Evolutionary conservation across 768 basidiomycete genomes (phyloP).

Genomic region (Phlebiopsis gigantea): DNA sequence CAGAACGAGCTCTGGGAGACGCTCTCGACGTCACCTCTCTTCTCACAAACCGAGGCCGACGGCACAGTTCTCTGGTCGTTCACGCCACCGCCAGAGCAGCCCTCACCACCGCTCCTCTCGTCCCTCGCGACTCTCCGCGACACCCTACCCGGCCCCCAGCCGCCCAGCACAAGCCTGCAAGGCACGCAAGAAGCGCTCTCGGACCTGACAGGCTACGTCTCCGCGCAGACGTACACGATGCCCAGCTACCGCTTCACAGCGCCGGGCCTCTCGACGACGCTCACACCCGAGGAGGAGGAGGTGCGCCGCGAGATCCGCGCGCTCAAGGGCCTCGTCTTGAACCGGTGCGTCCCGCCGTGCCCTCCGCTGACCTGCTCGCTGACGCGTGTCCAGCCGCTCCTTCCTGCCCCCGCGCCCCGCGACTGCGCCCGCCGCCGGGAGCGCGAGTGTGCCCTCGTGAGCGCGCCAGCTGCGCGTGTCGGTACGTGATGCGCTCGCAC

Average conservation of each 20-base stretch:
- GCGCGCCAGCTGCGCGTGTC: background rate
- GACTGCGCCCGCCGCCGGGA: background rate
- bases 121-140: constrained; percentile 19
- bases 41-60: constrained; percentile 25
- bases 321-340: constrained; percentile 74
- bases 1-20: constrained; percentile 57
- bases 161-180: constrained; percentile 35
- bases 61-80: constrained; percentile 35
- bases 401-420: constrained; percentile 11
- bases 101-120: constrained; percentile 26
- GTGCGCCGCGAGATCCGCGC: constrained; percentile 69
- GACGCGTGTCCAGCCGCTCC: constrained; percentile 7
- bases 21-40: constrained; percentile 48
- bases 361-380: background rate
- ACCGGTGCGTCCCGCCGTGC: constrained; percentile 41
- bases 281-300: constrained; percentile 55
- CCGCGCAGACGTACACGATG: constrained; percentile 58
- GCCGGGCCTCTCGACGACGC: constrained; percentile 13
- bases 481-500: no score
- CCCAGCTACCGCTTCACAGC: constrained; percentile 18
- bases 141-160: constrained; percentile 16
- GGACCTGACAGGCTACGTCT: constrained; percentile 76
- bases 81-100: constrained; percentile 23
- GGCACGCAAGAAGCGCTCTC: constrained; percentile 61
- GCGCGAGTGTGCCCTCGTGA: background rate